A percentile compares a stretch with the other conserved stretches of the same genome.
phyloP scores from a whole-genome alignment of 768 basidiomycete species.

The Leccinum boreale region DNA sequence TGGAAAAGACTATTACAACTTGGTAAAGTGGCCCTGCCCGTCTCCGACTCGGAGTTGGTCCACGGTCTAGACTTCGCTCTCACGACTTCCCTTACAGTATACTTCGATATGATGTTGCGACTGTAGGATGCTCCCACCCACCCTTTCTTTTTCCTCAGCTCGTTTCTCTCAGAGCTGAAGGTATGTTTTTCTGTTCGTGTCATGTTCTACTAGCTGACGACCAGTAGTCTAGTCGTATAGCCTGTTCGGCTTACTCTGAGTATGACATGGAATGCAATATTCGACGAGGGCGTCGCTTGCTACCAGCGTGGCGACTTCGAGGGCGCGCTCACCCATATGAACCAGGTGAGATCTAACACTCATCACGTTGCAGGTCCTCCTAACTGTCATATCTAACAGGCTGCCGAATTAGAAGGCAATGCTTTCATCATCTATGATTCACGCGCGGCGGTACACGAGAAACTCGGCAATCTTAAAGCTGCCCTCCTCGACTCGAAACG shows the following conservation, averaged over 20 bases:
- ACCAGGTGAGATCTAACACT: conserved; percentile 34
- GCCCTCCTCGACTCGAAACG: conserved; percentile 67
- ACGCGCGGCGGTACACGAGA: conserved; percentile 68
- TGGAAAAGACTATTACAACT: background rate
- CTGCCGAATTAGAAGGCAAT: conserved; percentile 42
- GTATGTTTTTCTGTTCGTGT: background rate
- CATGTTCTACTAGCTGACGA: background rate
- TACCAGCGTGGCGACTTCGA: conserved; percentile 41
- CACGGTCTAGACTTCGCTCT: background rate
- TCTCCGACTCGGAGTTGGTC: background rate
- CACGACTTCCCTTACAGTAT: background rate
- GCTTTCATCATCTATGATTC: conserved; percentile 64
- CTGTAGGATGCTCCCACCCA: background rate
- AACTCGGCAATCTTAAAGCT: conserved; percentile 55
- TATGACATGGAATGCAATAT: conserved; percentile 46
- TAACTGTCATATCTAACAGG: conserved; percentile 35
- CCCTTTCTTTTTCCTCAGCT: background rate
- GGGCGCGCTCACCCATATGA: conserved; percentile 49
- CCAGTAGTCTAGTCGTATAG: background rate
- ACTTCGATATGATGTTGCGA: background rate
- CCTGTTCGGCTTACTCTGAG: background rate
- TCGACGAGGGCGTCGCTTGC: conserved; percentile 39
- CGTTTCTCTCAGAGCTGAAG: background rate
- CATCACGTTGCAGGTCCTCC: background rate
- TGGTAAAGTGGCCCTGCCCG: background rate